Conservation (phyloP, 176 grass and related monocot species). For the Thalia dealbata region DNA sequence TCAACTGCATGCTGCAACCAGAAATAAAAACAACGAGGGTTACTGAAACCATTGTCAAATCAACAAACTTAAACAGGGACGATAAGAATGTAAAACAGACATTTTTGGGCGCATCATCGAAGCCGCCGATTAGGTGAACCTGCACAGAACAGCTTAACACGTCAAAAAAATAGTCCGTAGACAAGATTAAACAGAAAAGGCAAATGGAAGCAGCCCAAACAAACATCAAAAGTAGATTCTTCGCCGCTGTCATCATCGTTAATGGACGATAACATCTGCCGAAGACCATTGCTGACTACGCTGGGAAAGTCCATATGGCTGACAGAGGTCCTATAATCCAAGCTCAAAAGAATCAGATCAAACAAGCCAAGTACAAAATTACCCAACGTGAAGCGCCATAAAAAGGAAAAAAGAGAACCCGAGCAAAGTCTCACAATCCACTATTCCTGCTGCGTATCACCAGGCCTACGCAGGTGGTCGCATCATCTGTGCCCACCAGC, state of each 20-base stretch:
- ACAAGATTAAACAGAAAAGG: neutral
- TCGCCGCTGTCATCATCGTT: conserved; percentile 15
- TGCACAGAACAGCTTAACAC: conserved; percentile 21
- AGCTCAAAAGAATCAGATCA: conserved; percentile 10
- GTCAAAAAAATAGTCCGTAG: neutral
- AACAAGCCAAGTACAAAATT: neutral
- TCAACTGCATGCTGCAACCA: conserved; percentile 27
- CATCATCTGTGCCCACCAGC: conserved; percentile 80
- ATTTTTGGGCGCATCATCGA: conserved; percentile 57
- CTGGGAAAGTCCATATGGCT: conserved; percentile 82
- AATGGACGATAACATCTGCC: conserved; percentile 74
- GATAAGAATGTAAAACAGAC: conserved; percentile 26
- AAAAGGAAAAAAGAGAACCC: neutral
- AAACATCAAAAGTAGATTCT: conserved; percentile 66
- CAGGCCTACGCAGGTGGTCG: conserved; percentile 78
- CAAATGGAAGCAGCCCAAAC: conserved; percentile 36
- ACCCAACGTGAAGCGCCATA: neutral
- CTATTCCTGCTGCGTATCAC: conserved; percentile 65
- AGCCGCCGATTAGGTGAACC: conserved; percentile 74
- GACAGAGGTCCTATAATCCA: conserved; percentile 49
- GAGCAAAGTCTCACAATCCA: conserved; percentile 72
- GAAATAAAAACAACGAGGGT: conserved; percentile 1
- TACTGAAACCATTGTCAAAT: neutral
- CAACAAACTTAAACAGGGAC: neutral
- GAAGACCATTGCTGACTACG: conserved; percentile 56